A percentile compares a stretch with the other conserved stretches of the same genome.
phyloP scores from a whole-genome alignment of 306 rosid genomes.

The Quercus rubra region DNA sequence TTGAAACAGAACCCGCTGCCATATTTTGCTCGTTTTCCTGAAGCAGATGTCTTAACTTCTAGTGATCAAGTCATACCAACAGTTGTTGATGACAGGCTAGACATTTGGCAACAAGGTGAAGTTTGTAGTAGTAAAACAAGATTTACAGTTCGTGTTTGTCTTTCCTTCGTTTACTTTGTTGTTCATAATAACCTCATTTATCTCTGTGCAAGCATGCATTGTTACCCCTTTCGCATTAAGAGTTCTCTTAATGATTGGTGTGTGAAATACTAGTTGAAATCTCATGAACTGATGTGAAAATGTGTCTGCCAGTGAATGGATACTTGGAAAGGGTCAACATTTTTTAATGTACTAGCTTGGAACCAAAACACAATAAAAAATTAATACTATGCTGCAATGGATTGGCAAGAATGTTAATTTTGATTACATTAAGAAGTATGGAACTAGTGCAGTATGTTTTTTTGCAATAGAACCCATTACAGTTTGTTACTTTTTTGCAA shows the following conservation, averaged over 20 bases:
- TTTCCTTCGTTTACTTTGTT: background rate
- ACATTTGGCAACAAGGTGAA: conserved; percentile 79
- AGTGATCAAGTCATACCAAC: conserved; percentile 94
- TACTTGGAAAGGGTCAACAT: background rate
- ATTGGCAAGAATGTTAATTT: background rate
- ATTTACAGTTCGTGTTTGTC: background rate
- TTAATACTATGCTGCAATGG: conserved; percentile 11
- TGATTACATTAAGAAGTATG: background rate
- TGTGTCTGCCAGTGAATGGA: conserved; percentile 10
- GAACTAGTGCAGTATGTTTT: background rate
- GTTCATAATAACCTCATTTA: background rate
- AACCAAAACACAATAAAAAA: background rate
- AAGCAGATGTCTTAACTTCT: conserved; percentile 92
- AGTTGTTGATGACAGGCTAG: conserved; percentile 84
- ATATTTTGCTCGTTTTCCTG: conserved; percentile 84
- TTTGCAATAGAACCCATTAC: background rate
- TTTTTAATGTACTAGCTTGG: background rate
- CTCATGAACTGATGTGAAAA: background rate
- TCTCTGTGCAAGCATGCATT: background rate
- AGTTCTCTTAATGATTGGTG: background rate
- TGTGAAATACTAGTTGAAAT: background rate
- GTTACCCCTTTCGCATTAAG: background rate
- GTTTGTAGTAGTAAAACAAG: conserved; percentile 14
- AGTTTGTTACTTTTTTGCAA: background rate
- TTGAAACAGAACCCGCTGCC: conserved; percentile 94